Evolutionary conservation across 805 yeast genomes (phyloP), one percentile per base, ranked within the genome.

Genomic region (Saturnispora kantuleensis): DNA sequence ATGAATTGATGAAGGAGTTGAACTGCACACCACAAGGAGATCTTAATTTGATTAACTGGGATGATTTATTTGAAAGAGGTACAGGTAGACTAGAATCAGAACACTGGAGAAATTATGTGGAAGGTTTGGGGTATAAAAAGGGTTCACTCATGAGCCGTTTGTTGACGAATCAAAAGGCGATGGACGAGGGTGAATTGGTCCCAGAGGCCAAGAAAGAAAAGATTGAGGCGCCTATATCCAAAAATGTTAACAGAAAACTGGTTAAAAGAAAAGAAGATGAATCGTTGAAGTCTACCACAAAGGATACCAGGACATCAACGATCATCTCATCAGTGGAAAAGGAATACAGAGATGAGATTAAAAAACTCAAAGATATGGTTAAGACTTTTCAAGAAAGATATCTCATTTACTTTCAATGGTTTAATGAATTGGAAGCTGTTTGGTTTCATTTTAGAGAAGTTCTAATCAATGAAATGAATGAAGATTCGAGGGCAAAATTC

Each of bases 331-430:
- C 15, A 5, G 8, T 6, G 5, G 11, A 31, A 32, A 15, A 40
- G 3, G 6, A 18, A 30, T 33, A 31, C 13, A n/a, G 21, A 7
- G 28, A 26, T 5, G 8, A 21, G 15, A 21, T 40, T 10, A 26
- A 16, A 8, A n/a, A 40, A 32, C 34, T 40, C 13, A 11, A 31
- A 18, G 42, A 33, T 11, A 41, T 41, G 38, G 32, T 35, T 8
- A 26, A 34, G 17, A 34, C 31, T 12, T 41, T 41, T 17, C 38
- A 41, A 41, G 28, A 34, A 16, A 17, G 38, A 11, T 41, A 41
- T 29, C n/a, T 28, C 12, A 29, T 34, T 34, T 41, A 41, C 31
- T 41, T 41, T 29, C 38, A 34, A 33, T 34, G 38, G 44, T 41
- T 15, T 12, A 41, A 34, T 16, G 44, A 41, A 34, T 10, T 35